Percentiles rank a stretch among this genome's conserved stretches.
phyloP scores from a whole-genome alignment of 331 rosid genomes.

The Acacia concinna region DNA sequence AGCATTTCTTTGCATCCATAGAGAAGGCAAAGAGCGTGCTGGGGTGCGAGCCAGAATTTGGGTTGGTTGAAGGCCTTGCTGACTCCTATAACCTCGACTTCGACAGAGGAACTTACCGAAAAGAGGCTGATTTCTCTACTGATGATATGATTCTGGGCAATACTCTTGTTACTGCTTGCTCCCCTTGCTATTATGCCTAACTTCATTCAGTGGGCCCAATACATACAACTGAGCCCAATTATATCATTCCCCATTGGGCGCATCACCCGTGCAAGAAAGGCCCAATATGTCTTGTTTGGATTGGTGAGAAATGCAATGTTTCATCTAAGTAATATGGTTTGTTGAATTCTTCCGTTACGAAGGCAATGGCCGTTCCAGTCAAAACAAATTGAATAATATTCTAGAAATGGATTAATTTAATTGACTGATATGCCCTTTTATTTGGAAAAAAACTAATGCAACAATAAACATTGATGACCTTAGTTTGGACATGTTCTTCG shows the following conservation, averaged over 20 bases:
- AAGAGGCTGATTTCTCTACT: slow-evolving; percentile 85
- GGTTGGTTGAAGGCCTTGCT: slow-evolving; percentile 79
- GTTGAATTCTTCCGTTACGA: not conserved
- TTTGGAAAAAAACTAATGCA: not conserved
- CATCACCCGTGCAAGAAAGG: not conserved
- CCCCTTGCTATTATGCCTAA: not conserved
- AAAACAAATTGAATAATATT: not conserved
- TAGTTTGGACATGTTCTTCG: not conserved
- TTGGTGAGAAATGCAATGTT: not conserved
- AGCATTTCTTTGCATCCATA: slow-evolving; percentile 92
- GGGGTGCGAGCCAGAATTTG: slow-evolving; percentile 74
- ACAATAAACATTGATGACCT: not conserved
- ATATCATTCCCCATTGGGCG: not conserved
- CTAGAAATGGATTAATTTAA: not conserved
- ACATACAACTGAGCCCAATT: not conserved
- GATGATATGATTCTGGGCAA: slow-evolving; percentile 94
- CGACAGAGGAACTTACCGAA: slow-evolving; percentile 87
- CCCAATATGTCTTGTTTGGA: not conserved
- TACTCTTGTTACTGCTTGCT: slow-evolving; percentile 55
- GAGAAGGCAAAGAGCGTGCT: slow-evolving; percentile 87
- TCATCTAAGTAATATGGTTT: not conserved
- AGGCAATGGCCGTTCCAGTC: not conserved
- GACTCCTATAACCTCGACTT: slow-evolving; percentile 89
- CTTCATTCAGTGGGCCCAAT: no score
- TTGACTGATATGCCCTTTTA: not conserved